These are phyloP conservation scores for Ogataea degrootiae DNA, from an alignment of 805 yeast species.

Conservation along the genomic window DNA sequence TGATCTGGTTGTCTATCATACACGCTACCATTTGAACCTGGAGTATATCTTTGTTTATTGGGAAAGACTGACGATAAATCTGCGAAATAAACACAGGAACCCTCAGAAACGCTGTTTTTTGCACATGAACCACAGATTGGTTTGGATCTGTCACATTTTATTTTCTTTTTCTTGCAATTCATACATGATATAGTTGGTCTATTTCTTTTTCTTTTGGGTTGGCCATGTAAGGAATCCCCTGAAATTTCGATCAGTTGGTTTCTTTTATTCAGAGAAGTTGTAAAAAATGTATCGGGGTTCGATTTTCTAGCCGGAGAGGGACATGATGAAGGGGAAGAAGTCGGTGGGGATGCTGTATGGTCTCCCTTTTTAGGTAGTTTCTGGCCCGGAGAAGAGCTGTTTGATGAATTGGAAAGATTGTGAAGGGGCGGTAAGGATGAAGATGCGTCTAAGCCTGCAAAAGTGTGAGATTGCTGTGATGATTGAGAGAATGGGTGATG, in stretches of 20 bases:
- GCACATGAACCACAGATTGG: constrained; percentile 33
- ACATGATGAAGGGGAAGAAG: neutral
- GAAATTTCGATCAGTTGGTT: constrained; percentile 14
- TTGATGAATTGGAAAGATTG: too few species aligned
- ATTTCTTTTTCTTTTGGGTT: constrained; percentile 35
- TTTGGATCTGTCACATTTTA: constrained; percentile 35
- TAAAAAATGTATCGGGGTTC: constrained; percentile 6
- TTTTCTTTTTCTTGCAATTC: constrained; percentile 45
- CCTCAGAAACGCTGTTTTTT: constrained; percentile 15
- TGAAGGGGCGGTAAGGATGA: too few species aligned
- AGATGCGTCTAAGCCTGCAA: too few species aligned
- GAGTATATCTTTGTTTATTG: neutral
- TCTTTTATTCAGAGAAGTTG: constrained; percentile 14
- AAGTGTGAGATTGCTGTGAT: too few species aligned
- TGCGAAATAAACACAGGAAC: constrained; percentile 22
- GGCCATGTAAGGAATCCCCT: constrained; percentile 8
- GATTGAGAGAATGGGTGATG: too few species aligned
- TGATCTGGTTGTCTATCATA: neutral
- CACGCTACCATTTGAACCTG: neutral
- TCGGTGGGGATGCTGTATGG: neutral
- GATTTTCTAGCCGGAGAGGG: neutral
- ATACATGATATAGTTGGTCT: constrained; percentile 39
- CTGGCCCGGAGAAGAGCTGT: too few species aligned
- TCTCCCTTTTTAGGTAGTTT: too few species aligned
- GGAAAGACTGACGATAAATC: neutral